Percentiles rank a stretch among this genome's conserved stretches.
These are phyloP conservation scores for Colletotrichum nymphaeae DNA, from an alignment of 2,329 filamentous ascomycete genomes.

Conservation along the genomic window DNA sequence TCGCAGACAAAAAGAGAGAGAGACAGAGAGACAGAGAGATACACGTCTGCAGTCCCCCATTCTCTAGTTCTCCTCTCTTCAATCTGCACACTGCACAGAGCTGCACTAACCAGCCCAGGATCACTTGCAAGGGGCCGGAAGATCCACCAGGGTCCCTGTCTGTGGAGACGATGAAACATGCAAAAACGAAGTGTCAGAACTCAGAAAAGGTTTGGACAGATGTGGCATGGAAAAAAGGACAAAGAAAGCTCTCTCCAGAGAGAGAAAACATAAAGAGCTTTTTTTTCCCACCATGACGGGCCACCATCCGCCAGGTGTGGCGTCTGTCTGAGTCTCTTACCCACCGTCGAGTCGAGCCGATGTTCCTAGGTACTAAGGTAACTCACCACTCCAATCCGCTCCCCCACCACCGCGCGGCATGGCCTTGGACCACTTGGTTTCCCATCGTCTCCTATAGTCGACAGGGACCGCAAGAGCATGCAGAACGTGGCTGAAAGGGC, in stretches of 20 bases:
- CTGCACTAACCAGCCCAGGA: slow-evolving; percentile 16
- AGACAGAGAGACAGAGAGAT: neutral
- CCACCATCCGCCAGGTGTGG: slow-evolving; percentile 22
- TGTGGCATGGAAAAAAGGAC: slow-evolving; percentile 17
- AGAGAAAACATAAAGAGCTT: slow-evolving; percentile 11
- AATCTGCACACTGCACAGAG: slow-evolving; percentile 2
- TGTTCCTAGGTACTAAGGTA: neutral
- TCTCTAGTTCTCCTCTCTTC: slow-evolving; percentile 2
- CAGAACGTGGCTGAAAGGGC: slow-evolving; percentile 16
- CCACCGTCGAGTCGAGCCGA: neutral
- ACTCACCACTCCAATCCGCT: neutral
- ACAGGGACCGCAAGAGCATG: slow-evolving; percentile 10
- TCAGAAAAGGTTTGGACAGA: slow-evolving; percentile 4
- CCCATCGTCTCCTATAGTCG: neutral
- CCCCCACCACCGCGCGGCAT: slow-evolving; percentile 30
- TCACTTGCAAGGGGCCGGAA: slow-evolving; percentile 27
- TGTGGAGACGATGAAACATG: slow-evolving; percentile 33
- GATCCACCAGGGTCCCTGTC: slow-evolving; percentile 24
- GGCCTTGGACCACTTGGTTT: neutral
- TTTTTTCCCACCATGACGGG: slow-evolving; percentile 3
- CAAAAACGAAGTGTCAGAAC: slow-evolving; percentile 27
- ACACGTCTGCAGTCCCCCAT: neutral
- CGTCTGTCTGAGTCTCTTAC: slow-evolving; percentile 14
- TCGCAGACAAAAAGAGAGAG: neutral
- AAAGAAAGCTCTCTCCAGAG: slow-evolving; percentile 21